Conservation (phyloP, 2,329 filamentous ascomycete genomes). For the Fonsecaea nubica region DNA sequence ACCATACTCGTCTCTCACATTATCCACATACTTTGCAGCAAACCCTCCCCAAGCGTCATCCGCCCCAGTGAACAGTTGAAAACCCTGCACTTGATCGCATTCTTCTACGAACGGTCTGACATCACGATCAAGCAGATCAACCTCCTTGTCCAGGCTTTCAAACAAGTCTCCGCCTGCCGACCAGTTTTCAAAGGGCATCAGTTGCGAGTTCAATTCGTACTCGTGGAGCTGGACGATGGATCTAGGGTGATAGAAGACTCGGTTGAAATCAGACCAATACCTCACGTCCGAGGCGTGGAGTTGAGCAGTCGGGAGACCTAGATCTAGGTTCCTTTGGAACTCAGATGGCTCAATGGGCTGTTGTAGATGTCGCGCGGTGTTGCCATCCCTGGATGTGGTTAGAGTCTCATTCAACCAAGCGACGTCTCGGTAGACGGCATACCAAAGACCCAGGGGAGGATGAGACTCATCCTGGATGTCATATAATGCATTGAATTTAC, state of each 20-base stretch:
- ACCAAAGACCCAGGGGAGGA: slow-evolving; percentile 54
- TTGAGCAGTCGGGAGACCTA: slow-evolving; percentile 67
- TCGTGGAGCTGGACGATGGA: slow-evolving; percentile 88
- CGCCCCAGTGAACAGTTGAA: slow-evolving; percentile 75
- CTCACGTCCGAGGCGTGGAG: slow-evolving; percentile 76
- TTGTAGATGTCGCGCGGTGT: slow-evolving; percentile 68
- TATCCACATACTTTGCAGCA: slow-evolving; percentile 73
- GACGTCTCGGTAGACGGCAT: slow-evolving; percentile 30
- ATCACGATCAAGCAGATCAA: slow-evolving; percentile 90
- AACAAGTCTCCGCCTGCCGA: slow-evolving; percentile 77
- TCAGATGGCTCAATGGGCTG: slow-evolving; percentile 70
- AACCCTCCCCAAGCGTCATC: slow-evolving; percentile 87
- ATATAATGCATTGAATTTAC: slow-evolving; percentile 88
- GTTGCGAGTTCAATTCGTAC: slow-evolving; percentile 78
- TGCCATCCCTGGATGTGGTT: slow-evolving; percentile 32
- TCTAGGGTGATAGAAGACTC: slow-evolving; percentile 87
- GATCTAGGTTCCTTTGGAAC: slow-evolving; percentile 81
- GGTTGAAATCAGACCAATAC: slow-evolving; percentile 96
- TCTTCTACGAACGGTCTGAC: slow-evolving; percentile 88
- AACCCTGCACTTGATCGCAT: slow-evolving; percentile 86
- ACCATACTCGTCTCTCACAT: slow-evolving; percentile 85
- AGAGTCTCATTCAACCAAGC: background rate
- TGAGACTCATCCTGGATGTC: slow-evolving; percentile 58
- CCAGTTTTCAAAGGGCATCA: slow-evolving; percentile 84
- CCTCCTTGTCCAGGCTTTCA: slow-evolving; percentile 72